Evolutionary conservation across 306 rosid species (phyloP).

Genomic region (Pyrus pyrifolia): DNA sequence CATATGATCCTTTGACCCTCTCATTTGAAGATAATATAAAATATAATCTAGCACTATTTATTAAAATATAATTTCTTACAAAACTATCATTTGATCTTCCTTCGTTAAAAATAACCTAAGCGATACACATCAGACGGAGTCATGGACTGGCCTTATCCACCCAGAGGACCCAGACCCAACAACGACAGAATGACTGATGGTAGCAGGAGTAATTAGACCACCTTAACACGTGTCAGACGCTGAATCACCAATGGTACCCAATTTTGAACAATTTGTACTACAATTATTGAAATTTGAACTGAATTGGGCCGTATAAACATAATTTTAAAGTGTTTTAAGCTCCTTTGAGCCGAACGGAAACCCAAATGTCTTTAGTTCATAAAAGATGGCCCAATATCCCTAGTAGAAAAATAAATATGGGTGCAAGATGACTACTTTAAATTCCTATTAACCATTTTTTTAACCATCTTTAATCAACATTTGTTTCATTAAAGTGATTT

Average conservation of each 20-base stretch:
- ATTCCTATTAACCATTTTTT: not conserved
- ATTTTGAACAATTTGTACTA: too few relatives aligned
- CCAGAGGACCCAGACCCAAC: not conserved
- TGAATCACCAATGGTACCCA: not conserved
- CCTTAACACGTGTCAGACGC: not conserved
- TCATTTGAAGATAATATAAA: too few relatives aligned
- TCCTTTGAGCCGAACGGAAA: not conserved
- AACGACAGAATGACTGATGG: not conserved
- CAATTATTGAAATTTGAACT: not conserved
- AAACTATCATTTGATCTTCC: too few relatives aligned
- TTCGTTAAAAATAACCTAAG: too few relatives aligned
- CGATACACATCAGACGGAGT: not conserved
- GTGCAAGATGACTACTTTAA: not conserved
- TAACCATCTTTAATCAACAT: not conserved
- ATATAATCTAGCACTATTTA: accelerated
- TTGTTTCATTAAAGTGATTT: too few relatives aligned
- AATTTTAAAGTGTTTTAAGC: not conserved
- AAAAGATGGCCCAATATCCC: not conserved
- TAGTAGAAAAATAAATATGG: not conserved
- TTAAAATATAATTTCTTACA: too few relatives aligned
- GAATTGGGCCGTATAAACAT: not conserved
- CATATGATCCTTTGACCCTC: accelerated
- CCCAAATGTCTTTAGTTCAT: not conserved
- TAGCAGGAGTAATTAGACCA: not conserved
- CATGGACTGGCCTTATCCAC: not conserved